These are phyloP conservation scores for Saturnispora serradocipensis DNA, from an alignment of 805 yeast genomes.

Conservation along the genomic window DNA sequence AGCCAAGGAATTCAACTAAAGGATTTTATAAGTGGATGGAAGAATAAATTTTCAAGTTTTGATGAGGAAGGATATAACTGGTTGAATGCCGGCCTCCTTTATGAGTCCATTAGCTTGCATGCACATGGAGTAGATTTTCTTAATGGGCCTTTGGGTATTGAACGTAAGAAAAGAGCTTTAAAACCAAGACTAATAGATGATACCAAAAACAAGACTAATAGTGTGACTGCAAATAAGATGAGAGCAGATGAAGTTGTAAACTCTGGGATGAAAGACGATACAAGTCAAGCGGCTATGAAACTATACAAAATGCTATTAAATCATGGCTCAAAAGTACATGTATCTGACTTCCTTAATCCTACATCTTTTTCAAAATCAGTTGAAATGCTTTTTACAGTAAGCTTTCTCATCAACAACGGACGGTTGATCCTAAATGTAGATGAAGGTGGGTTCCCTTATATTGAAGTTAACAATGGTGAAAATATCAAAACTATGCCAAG, in stretches of 20 bases:
- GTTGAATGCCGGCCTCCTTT: slow-evolving; percentile 48
- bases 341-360: slow-evolving; percentile 67
- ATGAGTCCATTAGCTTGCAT: slow-evolving; percentile 35
- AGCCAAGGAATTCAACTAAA: slow-evolving; percentile 41
- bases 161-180: slow-evolving; percentile 35
- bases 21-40: slow-evolving; percentile 36
- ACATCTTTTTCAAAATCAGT: slow-evolving; percentile 66
- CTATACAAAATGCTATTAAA: slow-evolving; percentile 31
- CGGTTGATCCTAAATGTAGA: slow-evolving; percentile 47
- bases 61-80: slow-evolving; percentile 37
- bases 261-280: slow-evolving; percentile 42
- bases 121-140: slow-evolving; percentile 51
- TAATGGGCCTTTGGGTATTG: slow-evolving; percentile 61
- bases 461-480: slow-evolving; percentile 21
- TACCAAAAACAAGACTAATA: slow-evolving; percentile 23
- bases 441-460: slow-evolving; percentile 30
- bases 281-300: slow-evolving; percentile 53
- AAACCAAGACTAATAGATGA: slow-evolving; percentile 36
- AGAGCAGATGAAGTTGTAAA: slow-evolving; percentile 41
- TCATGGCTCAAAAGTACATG: slow-evolving; percentile 36
- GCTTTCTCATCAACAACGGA: slow-evolving; percentile 73
- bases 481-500: slow-evolving; percentile 19
- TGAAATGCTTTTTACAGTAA: slow-evolving; percentile 75
- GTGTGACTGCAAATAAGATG: slow-evolving; percentile 48
- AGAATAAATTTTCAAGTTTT: slow-evolving; percentile 24